Conservation (phyloP, 2,329 filamentous ascomycete species). For the Epichloe festucae region DNA sequence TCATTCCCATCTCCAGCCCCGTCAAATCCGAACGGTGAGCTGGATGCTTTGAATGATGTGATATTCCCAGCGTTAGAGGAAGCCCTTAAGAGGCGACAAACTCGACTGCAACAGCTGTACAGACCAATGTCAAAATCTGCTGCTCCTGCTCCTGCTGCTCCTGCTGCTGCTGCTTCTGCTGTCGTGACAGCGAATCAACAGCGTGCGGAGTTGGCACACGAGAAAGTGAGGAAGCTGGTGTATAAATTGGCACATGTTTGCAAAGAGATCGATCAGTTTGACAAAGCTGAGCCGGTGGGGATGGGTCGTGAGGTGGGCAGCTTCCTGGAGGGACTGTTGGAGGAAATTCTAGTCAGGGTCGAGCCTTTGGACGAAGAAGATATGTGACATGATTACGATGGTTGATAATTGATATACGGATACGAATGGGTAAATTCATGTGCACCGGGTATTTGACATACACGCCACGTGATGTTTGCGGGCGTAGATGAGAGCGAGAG, state of each 20-base stretch:
- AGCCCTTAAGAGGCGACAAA: constrained; percentile 68
- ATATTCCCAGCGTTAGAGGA: constrained; percentile 88
- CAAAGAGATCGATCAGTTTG: constrained; percentile 79
- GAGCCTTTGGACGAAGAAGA: constrained; percentile 75
- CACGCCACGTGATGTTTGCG: neutral
- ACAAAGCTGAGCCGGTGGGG: constrained; percentile 74
- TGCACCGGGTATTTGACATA: too few relatives aligned
- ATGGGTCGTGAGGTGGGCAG: constrained; percentile 87
- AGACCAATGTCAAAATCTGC: constrained; percentile 18
- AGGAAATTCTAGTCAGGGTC: constrained; percentile 85
- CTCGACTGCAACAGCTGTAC: constrained; percentile 41
- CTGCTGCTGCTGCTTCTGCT: constrained; percentile 15
- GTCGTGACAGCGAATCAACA: constrained; percentile 50
- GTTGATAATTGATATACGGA: neutral
- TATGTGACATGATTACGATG: constrained; percentile 10
- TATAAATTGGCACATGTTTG: constrained; percentile 74
- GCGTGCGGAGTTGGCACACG: constrained; percentile 60
- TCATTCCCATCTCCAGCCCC: constrained; percentile 46
- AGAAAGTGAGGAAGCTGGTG: constrained; percentile 68
- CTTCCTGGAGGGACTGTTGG: constrained; percentile 81
- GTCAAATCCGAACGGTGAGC: constrained; percentile 49
- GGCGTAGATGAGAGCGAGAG: neutral
- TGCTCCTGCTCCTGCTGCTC: constrained; percentile 11
- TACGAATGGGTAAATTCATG: too few relatives aligned
- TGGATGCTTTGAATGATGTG: constrained; percentile 81